Evolutionary conservation across 495 filamentous ascomycete genomes (phyloP), one percentile per base, ranked within the genome.

Genomic region (Penicillium ucsense): DNA sequence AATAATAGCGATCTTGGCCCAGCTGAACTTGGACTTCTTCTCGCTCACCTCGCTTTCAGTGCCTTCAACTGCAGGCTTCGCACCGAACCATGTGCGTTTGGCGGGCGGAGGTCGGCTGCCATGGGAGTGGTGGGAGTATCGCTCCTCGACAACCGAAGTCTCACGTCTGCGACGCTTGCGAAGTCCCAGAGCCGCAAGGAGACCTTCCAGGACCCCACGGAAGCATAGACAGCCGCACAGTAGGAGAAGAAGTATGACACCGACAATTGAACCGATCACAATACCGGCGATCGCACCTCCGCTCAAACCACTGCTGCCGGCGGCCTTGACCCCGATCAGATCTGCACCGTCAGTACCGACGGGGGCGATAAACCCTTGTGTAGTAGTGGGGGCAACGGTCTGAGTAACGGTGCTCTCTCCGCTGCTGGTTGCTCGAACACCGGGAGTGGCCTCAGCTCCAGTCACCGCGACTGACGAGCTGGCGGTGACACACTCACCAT

Each of bases 281-380:
- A 95, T 95, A 38, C 89, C 89, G n/a, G 89, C 89, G 56, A 95
- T 95, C 28, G 89, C 89, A 48, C 89, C 89, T 42, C 78, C 80
- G 58, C 83, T 88, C 40, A 95, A 71, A 45, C 78, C 77, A 43
- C 74, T 61, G 8, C 30, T 46, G 35, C 56, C 58, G 12, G 62
- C 46, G 12, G 66, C 63, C n/a, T 68, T 60, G 1, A 57, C 68
- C 47, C 64, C 77, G 65, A 63, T 70, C 32, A 75, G 63, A 0
- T 71, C 60, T 3, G 68, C 66, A 12, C 66, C 70, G 28, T 74
- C 71, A 31, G 81, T 81, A 29, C 69, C 65, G 0, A 82, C 72
- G 3, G 81, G 78, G 4, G 79, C 68, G 36, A 68, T 61, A 62
- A 82, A 84, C 11, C 70, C 74, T 28, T 80, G 66, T 0, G 82